Evolutionary conservation across 495 filamentous ascomycete species (phyloP).

Genomic region (Penicillium taxi): DNA sequence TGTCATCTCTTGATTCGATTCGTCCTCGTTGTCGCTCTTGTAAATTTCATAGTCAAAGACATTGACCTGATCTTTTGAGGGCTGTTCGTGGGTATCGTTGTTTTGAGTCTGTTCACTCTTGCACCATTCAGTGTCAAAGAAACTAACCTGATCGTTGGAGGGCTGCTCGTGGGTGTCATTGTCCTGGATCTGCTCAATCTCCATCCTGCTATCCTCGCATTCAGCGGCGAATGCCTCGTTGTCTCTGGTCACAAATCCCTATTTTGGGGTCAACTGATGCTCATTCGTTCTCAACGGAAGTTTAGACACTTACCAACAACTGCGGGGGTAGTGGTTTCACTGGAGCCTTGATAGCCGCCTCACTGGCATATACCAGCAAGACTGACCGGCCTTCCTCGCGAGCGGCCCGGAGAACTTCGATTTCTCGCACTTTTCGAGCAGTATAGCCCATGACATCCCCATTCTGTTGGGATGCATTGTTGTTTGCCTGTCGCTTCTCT

Average conservation of each 20-base stretch:
- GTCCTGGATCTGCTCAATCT: not conserved
- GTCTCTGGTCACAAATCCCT: conserved; percentile 43
- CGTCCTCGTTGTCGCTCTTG: conserved; percentile 25
- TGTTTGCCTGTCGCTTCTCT: conserved; percentile 17
- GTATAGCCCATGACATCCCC: conserved; percentile 40
- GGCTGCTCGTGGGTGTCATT: too few relatives aligned
- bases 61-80: conserved; percentile 17
- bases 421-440: conserved; percentile 38
- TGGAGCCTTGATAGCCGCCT: conserved; percentile 29
- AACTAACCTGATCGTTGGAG: too few relatives aligned
- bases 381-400: conserved; percentile 41
- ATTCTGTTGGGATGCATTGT: conserved; percentile 14
- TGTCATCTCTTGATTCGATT: conserved; percentile 32
- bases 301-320: conserved; percentile 30
- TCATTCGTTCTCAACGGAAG: not conserved
- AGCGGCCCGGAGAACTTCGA: conserved; percentile 46
- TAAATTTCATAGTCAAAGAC: conserved; percentile 39
- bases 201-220: conserved; percentile 14
- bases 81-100: not conserved
- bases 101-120: not conserved
- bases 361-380: conserved; percentile 47
- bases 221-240: conserved; percentile 42
- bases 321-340: conserved; percentile 26
- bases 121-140: too few relatives aligned
- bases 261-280: conserved; percentile 4